Base-by-base conservation (phyloP, 73 alveolate genomes). In the Paraurostyla sp. region DNA sequence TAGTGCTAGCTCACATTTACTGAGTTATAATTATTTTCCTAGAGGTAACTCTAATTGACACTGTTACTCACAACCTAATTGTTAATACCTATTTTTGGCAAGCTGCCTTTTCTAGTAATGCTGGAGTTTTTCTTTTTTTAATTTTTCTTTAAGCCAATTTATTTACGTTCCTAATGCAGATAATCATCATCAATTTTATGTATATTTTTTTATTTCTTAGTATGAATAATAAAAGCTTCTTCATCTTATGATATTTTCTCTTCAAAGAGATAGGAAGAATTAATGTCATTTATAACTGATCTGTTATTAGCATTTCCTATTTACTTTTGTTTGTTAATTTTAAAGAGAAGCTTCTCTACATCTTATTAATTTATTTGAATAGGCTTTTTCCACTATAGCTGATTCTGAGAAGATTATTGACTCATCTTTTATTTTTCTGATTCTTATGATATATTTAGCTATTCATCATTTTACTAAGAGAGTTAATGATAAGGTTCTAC, bases 401-500 rank as follows among this genome's bases (percentile, higher is more conserved):
- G n/a, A n/a, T n/a, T n/a, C n/a, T n/a, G n/a, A n/a, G n/a, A n/a
- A n/a, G n/a, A n/a, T n/a, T n/a, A n/a, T n/a, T n/a, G n/a, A n/a
- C n/a, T n/a, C n/a, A n/a, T n/a, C n/a, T 60, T 13, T 27, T 60
- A 4, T 9, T 9, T 20, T 18, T 29, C 49, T 60, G 25, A 60
- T 30, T 60, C 25, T n/a, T 60, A 32, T 11, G 78, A 33, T 6
- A 27, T 60, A 20, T 16, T 29, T 3, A 29, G 3, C 50, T 60
- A 3, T 7, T 54, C 22, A 54, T 7, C 9, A 30, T 60, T 50
- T 4, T 25, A 30, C 3, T 60, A 9, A 6, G 22, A 33, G 22
- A 60, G 25, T 60, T 60, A 60, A n/a, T n/a, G n/a, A n/a, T n/a
- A n/a, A n/a, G n/a, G n/a, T 29, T 60, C 78, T 7, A 60, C 23